Evolutionary conservation across 2,329 filamentous ascomycete genomes (phyloP).

Genomic region (Didymella pomorum): DNA sequence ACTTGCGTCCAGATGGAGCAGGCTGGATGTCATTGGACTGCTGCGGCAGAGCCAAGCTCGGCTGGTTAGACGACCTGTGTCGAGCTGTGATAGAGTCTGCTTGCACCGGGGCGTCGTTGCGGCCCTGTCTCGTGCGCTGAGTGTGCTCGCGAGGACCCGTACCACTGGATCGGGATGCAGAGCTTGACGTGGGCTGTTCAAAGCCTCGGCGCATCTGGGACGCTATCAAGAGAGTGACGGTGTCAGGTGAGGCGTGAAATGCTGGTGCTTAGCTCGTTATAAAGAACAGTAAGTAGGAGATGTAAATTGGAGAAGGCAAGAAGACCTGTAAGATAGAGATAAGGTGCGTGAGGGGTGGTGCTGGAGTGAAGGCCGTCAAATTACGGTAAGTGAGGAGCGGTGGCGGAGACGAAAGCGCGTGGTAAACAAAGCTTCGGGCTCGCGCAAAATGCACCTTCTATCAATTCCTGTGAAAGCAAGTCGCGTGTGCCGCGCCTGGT

Average conservation of each 20-base stretch:
- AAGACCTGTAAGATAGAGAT: slow-evolving; percentile 28
- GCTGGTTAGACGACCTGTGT: slow-evolving; percentile 19
- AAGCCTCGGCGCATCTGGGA: slow-evolving; percentile 36
- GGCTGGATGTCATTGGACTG: slow-evolving; percentile 17
- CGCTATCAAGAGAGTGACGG: neutral
- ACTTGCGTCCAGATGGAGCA: slow-evolving; percentile 25
- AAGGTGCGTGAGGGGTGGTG: slow-evolving; percentile 14
- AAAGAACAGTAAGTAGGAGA: neutral
- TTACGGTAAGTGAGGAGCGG: slow-evolving; percentile 9
- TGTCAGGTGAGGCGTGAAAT: slow-evolving; percentile 7
- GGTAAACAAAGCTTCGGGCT: slow-evolving; percentile 30
- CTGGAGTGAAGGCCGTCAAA: slow-evolving; percentile 32
- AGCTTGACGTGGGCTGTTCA: slow-evolving; percentile 31
- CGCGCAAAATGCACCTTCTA: slow-evolving; percentile 46
- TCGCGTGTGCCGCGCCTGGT: slow-evolving; percentile 32
- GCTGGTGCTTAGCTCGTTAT: slow-evolving; percentile 10
- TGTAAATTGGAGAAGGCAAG: slow-evolving; percentile 6
- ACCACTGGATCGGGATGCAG: slow-evolving; percentile 24
- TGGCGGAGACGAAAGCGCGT: slow-evolving; percentile 12
- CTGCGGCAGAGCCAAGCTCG: slow-evolving; percentile 14
- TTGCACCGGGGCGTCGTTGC: slow-evolving; percentile 16
- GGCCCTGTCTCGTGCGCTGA: slow-evolving; percentile 26
- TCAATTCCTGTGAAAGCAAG: slow-evolving; percentile 43
- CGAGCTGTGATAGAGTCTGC: slow-evolving; percentile 16
- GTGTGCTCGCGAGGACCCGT: slow-evolving; percentile 24